Evolutionary conservation across 2,329 filamentous ascomycete genomes (phyloP).

Genomic region (Fusarium sp.): DNA sequence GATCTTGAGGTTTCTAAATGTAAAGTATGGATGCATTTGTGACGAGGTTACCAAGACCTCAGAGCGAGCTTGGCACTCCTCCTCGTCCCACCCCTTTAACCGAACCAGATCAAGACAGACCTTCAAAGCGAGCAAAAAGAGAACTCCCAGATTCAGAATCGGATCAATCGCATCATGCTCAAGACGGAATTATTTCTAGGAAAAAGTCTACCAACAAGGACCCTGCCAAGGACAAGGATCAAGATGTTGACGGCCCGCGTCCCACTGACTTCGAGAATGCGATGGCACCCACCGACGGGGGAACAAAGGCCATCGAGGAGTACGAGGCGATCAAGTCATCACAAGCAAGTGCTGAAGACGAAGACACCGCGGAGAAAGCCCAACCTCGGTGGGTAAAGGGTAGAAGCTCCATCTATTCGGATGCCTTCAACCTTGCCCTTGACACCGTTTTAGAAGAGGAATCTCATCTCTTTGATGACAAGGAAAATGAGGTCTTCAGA

Average conservation of each 20-base stretch:
- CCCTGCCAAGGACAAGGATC: conserved; percentile 32
- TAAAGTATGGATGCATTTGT: conserved; percentile 55
- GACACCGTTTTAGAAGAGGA: conserved; percentile 92
- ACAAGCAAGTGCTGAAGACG: conserved; percentile 53
- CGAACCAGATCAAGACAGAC: conserved; percentile 34
- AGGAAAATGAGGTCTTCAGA: conserved; percentile 81
- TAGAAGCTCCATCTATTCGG: conserved; percentile 92
- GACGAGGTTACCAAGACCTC: conserved; percentile 44
- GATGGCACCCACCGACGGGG: conserved; percentile 74
- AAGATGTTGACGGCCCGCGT: conserved; percentile 26
- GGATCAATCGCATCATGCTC: conserved; percentile 38
- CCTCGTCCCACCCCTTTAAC: conserved; percentile 12
- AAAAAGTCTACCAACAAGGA: conserved; percentile 22
- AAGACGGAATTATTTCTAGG: conserved; percentile 10
- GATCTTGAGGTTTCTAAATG: conserved; percentile 18
- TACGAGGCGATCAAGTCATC: conserved; percentile 79
- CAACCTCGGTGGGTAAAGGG: conserved; percentile 73
- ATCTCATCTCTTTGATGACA: conserved; percentile 84
- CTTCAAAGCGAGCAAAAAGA: conserved; percentile 49
- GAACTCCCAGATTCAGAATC: conserved; percentile 40
- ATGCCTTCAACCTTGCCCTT: conserved; percentile 94
- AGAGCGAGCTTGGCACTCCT: conserved; percentile 20
- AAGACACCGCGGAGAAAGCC: conserved; percentile 57
- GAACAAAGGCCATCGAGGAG: conserved; percentile 79
- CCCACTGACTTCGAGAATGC: conserved; percentile 61